Percentiles rank a stretch among this genome's conserved stretches.
phyloP scores from a whole-genome alignment of 2,329 filamentous ascomycete genomes.

The Neonectria faginata region DNA sequence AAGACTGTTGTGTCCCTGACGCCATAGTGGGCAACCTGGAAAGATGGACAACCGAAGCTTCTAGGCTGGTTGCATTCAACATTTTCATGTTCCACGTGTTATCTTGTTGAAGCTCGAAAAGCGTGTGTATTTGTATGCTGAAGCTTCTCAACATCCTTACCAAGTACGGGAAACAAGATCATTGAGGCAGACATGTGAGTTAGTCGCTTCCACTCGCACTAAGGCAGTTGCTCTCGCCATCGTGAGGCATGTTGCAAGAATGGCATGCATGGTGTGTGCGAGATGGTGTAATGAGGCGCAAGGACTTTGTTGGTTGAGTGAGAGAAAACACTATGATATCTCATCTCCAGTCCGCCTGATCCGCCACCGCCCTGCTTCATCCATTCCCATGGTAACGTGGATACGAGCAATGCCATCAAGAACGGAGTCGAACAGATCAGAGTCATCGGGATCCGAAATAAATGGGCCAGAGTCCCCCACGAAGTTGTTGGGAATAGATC shows the following conservation, averaged over 20 bases:
- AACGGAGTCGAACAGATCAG: slow-evolving; percentile 50
- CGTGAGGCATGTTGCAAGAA: neutral
- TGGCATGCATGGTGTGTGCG: too few relatives aligned
- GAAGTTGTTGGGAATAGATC: neutral
- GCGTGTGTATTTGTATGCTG: neutral
- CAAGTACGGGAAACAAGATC: neutral
- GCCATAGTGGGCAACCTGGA: neutral
- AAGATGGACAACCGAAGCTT: neutral
- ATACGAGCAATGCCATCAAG: slow-evolving; percentile 53
- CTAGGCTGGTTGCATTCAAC: too few relatives aligned
- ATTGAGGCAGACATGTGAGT: neutral
- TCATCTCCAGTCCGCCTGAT: slow-evolving; percentile 45
- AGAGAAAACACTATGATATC: slow-evolving; percentile 35
- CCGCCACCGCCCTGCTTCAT: slow-evolving; percentile 57
- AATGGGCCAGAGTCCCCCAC: neutral
- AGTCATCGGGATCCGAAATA: slow-evolving; percentile 37
- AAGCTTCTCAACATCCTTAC: neutral
- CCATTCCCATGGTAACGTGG: slow-evolving; percentile 51
- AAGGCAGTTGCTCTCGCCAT: neutral
- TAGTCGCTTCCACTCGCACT: too few relatives aligned
- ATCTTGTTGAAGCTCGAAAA: neutral
- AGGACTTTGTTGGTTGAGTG: neutral
- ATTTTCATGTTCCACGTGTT: neutral
- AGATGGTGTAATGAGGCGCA: neutral
- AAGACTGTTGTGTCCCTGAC: neutral